Conservation (phyloP, 768 basidiomycete species). For the Tricholoma matsutake region DNA sequence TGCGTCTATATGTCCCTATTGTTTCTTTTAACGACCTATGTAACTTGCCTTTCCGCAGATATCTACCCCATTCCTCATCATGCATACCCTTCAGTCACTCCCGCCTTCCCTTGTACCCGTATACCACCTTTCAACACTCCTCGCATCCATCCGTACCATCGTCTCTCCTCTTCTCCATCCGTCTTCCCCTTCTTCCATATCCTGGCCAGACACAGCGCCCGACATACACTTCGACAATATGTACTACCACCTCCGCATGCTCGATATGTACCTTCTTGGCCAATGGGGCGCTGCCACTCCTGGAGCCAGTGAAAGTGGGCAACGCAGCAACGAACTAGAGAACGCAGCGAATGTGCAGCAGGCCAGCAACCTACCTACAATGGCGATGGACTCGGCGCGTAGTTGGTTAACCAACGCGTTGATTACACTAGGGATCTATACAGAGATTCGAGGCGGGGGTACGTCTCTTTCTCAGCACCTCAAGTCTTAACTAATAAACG, state of each 20-base stretch:
- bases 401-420: conserved; percentile 46
- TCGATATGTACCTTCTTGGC: conserved; percentile 62
- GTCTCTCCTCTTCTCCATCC: conserved; percentile 34
- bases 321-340: neutral
- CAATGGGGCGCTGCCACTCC: conserved; percentile 40
- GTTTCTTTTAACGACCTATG: neutral
- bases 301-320: neutral
- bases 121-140: conserved; percentile 32
- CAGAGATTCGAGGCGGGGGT: conserved; percentile 34
- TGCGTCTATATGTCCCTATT: conserved; percentile 19
- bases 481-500: conserved; percentile 3
- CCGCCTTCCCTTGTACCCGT: conserved; percentile 40
- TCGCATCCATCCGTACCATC: conserved; percentile 28
- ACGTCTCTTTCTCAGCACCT: conserved; percentile 7
- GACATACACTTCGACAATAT: conserved; percentile 40
- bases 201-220: conserved; percentile 23
- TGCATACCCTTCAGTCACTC: conserved; percentile 46
- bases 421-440: conserved; percentile 47
- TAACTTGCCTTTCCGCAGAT: conserved; percentile 30
- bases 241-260: conserved; percentile 52
- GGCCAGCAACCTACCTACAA: conserved; percentile 22
- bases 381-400: conserved; percentile 31
- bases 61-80: conserved; percentile 52
- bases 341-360: neutral
- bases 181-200: conserved; percentile 32